Evolutionary conservation across 1,284 basidiomycete genomes (phyloP).

Genomic region (Apiotrichum laibachii): DNA sequence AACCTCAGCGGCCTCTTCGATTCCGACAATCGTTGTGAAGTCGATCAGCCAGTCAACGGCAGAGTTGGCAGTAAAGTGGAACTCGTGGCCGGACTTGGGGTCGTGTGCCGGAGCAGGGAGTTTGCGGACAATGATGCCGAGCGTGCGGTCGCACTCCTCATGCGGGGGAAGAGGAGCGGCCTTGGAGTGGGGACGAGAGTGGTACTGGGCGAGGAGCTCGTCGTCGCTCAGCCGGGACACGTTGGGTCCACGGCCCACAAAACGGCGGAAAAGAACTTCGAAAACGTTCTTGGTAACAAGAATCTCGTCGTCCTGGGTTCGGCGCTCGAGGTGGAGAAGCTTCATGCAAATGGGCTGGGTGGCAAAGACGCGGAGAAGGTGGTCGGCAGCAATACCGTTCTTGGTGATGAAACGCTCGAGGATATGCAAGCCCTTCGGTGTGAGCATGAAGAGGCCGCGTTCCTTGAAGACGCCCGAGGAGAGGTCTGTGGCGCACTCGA

Average conservation of each 20-base stretch:
- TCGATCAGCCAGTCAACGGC: conserved; percentile 97
- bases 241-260: conserved; percentile 82
- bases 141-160: conserved; percentile 52
- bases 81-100: conserved; percentile 53
- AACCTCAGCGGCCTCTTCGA: conserved; percentile 96
- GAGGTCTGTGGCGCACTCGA: conserved; percentile 92
- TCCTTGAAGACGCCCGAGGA: conserved; percentile 90
- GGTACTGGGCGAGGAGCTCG: conserved; percentile 46
- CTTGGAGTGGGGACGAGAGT: conserved; percentile 41
- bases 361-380: conserved; percentile 83
- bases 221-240: conserved; percentile 54
- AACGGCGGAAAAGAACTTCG: conserved; percentile 90
- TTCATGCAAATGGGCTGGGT: conserved; percentile 98
- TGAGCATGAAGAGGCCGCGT: conserved; percentile 90
- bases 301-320: conserved; percentile 91
- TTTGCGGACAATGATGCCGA: conserved; percentile 50
- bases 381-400: conserved; percentile 91
- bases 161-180: conserved; percentile 26
- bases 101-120: conserved; percentile 15
- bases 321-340: conserved; percentile 90
- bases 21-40: conserved; percentile 91
- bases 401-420: conserved; percentile 98
- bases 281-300: conserved; percentile 91
- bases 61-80: conserved; percentile 79
- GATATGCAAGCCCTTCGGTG: conserved; percentile 96